These are phyloP conservation scores for Fusarium napiforme DNA, from an alignment of 2,329 filamentous ascomycete species.

Conservation along the genomic window DNA sequence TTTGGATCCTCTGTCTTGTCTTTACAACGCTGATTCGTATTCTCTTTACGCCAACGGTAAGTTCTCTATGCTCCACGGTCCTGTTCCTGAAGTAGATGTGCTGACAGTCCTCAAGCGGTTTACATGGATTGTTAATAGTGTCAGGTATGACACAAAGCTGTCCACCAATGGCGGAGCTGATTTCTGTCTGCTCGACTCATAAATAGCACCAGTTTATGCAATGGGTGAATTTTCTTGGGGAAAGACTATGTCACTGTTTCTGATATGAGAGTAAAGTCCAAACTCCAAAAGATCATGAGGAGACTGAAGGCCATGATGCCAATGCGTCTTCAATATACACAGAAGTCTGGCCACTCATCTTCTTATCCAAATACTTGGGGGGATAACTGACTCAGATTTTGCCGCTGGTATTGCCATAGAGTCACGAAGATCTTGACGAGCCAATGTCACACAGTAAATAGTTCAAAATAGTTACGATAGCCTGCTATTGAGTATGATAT, in stretches of 20 bases:
- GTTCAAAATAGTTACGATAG: not conserved
- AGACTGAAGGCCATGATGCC: not conserved
- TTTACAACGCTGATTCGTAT: slow-evolving; percentile 37
- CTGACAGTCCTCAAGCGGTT: slow-evolving; percentile 5
- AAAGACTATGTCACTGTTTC: not conserved
- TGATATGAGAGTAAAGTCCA: not conserved
- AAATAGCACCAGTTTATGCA: fast-evolving
- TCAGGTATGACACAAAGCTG: fast-evolving
- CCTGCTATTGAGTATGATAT: not conserved
- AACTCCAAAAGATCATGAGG: not conserved
- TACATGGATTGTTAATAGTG: slow-evolving; percentile 20
- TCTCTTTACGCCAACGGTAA: slow-evolving; percentile 36
- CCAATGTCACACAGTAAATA: too few relatives aligned
- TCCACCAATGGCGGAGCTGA: fast-evolving
- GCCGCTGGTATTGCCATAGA: too few relatives aligned
- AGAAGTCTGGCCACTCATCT: too few relatives aligned
- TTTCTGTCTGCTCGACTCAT: fast-evolving
- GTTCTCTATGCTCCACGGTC: not conserved
- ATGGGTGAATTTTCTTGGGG: too few relatives aligned
- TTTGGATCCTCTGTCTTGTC: slow-evolving; percentile 8
- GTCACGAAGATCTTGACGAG: not conserved
- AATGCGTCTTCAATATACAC: not conserved
- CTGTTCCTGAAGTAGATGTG: fast-evolving
- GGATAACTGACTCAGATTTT: fast-evolving
- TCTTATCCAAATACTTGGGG: fast-evolving